phyloP scores from a whole-genome alignment of 1,139 yeast genomes.

The Protomyces inouyei region DNA sequence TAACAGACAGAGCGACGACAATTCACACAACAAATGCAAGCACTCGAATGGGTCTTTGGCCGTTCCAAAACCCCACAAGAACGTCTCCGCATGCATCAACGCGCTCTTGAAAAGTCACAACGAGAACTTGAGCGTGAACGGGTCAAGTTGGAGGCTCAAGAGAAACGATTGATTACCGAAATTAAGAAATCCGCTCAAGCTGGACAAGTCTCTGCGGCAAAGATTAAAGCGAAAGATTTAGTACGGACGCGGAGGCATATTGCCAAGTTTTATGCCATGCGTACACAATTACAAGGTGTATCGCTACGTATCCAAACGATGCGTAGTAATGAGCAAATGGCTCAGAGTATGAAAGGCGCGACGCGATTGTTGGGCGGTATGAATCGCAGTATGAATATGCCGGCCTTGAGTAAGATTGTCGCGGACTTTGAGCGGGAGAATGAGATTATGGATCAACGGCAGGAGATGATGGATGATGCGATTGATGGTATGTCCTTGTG shows the following conservation, averaged over 20 bases:
- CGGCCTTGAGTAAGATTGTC: constrained; percentile 80
- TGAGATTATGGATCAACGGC: constrained; percentile 97
- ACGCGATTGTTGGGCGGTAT: constrained; percentile 71
- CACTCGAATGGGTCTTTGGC: constrained; percentile 95
- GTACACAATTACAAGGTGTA: constrained; percentile 91
- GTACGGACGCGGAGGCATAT: constrained; percentile 73
- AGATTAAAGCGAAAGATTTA: constrained; percentile 90
- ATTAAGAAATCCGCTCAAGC: constrained; percentile 86
- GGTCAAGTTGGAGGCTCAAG: constrained; percentile 79
- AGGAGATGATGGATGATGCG: constrained; percentile 97
- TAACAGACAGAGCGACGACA: background rate
- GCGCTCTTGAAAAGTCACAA: constrained; percentile 90
- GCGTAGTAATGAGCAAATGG: constrained; percentile 92
- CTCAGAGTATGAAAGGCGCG: constrained; percentile 93
- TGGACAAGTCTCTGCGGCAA: constrained; percentile 84
- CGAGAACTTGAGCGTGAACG: constrained; percentile 87
- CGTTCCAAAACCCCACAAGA: constrained; percentile 92
- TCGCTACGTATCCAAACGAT: constrained; percentile 82
- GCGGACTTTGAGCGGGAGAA: constrained; percentile 93
- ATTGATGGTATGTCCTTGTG: constrained; percentile 57
- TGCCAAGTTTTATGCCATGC: constrained; percentile 87
- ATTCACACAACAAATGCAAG: constrained; percentile 44
- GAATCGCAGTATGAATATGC: constrained; percentile 86
- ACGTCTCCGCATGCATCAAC: constrained; percentile 77
- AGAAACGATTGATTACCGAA: constrained; percentile 75